A percentile compares a stretch with the other conserved stretches of the same genome.
These are phyloP conservation scores for Cladosporium austrohemisphaericum DNA, from an alignment of 2,329 filamentous ascomycete species.

Conservation along the genomic window DNA sequence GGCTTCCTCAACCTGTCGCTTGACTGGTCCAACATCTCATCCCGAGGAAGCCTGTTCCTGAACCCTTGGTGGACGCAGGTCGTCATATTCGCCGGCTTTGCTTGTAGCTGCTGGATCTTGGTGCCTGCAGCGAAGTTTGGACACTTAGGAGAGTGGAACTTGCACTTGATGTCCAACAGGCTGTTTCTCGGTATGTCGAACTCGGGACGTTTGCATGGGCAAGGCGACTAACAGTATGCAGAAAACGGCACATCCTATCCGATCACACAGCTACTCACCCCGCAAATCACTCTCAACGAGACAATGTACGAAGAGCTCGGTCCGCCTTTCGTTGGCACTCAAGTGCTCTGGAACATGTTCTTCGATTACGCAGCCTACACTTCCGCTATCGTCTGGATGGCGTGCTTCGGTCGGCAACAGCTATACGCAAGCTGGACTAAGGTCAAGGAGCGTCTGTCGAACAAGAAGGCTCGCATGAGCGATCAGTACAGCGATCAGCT, in stretches of 20 bases:
- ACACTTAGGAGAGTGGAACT: slow-evolving; percentile 49
- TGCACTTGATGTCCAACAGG: slow-evolving; percentile 57
- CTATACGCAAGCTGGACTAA: slow-evolving; percentile 46
- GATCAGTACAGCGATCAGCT: slow-evolving; percentile 57
- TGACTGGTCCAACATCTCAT: slow-evolving; percentile 60
- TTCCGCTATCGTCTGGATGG: slow-evolving; percentile 57
- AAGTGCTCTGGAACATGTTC: slow-evolving; percentile 57
- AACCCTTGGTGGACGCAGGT: slow-evolving; percentile 59
- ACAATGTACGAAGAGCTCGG: slow-evolving; percentile 48
- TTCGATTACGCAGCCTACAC: slow-evolving; percentile 59
- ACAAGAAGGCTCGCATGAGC: slow-evolving; percentile 38
- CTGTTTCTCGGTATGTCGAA: slow-evolving; percentile 27
- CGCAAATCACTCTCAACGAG: slow-evolving; percentile 47
- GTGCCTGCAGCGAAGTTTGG: slow-evolving; percentile 59
- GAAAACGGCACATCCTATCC: slow-evolving; percentile 49
- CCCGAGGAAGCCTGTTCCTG: slow-evolving; percentile 46
- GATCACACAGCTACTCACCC: slow-evolving; percentile 40
- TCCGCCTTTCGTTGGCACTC: slow-evolving; percentile 55
- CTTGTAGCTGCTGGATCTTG: slow-evolving; percentile 51
- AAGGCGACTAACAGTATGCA: slow-evolving; percentile 33
- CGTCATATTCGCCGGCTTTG: slow-evolving; percentile 42
- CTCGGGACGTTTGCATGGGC: neutral
- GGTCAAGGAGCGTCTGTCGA: slow-evolving; percentile 34
- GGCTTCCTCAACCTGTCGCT: slow-evolving; percentile 58
- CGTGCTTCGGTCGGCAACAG: slow-evolving; percentile 51